phyloP scores from a whole-genome alignment of 169 alveolate genomes.

The Plasmodium gaboni region DNA sequence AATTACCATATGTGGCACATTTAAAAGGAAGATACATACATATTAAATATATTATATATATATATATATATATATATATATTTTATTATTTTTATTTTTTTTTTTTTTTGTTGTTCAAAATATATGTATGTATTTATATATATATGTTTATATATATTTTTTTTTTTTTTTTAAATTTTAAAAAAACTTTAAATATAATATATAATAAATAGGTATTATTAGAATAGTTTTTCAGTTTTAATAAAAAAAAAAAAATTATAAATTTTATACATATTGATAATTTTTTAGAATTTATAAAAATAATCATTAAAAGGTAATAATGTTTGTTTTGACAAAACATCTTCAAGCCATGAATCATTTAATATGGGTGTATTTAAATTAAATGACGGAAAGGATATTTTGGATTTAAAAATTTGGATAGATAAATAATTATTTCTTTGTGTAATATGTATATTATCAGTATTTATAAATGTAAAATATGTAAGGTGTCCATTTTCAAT shows the following conservation, averaged over 20 bases:
- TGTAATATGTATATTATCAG: constrained; percentile 36
- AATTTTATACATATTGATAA: background rate
- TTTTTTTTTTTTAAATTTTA: too few species aligned
- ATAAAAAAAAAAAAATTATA: constrained; percentile 1
- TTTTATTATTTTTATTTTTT: too few species aligned
- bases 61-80: too few species aligned
- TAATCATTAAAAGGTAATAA: constrained; percentile 41
- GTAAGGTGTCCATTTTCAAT: constrained; percentile 74
- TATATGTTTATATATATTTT: too few species aligned
- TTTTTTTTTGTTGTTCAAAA: too few species aligned
- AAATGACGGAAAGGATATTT: constrained; percentile 61
- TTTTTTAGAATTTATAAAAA: constrained; percentile 40
- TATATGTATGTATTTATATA: too few species aligned
- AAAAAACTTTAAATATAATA: too few species aligned
- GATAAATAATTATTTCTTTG: constrained; percentile 55
- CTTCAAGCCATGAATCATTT: constrained; percentile 66
- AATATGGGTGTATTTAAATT: constrained; percentile 37
- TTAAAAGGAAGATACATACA: too few species aligned
- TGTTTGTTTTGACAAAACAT: constrained; percentile 28
- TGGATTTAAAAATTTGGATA: constrained; percentile 31
- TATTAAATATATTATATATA: too few species aligned
- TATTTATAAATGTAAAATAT: constrained; percentile 44
- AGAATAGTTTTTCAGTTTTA: background rate
- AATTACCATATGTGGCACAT: too few species aligned
- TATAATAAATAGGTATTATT: too few species aligned